Base-by-base conservation (phyloP, 345 rosid species). In the Citrus cavaleriei region DNA sequence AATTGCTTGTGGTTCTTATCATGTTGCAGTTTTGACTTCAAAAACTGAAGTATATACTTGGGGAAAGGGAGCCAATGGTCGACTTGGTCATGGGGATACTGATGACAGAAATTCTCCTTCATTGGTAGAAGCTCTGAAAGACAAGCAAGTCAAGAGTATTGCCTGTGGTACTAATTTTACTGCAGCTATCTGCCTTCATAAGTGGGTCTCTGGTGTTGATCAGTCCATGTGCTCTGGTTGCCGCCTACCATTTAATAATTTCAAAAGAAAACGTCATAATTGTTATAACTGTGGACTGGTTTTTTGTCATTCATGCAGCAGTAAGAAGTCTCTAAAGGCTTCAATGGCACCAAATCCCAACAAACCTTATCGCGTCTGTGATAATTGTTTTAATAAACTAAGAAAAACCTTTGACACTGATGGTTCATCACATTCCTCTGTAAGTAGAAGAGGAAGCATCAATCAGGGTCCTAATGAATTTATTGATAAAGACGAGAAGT, bases 161-260 rank as follows among this genome's bases (percentile, higher is more conserved):
- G 90, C 93, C 58, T 96, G 98, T 84, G 99, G 99, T 77, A 86
- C 95, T 73, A 93, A 90, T 86, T 96, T 94, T 75, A 93, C 98
- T n/a, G 90, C 97, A 78, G 97, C 92, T 79, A 95, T 96, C 77
- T 96, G 99, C 87, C 95, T 96, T 82, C 99, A 94, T 73, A 94
- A 92, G 78, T 94, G 97, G 97, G 96, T 93, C 75, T 94, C 97
- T 34, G 97, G 97, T 78, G 86, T 93, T 82, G 99, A 96, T 82
- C 99, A 94, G 84, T 94, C 97, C 34, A 93, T 94, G 94, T 96
- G 99, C 83, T 96, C 99, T 80, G 99, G 99, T 76, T 96, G 99
- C 81, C 97, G 94, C 68, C 85, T 89, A 76, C 95, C 94, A 54
- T 93, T 96, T 89, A 96, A 84, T 88, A 96, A 84, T 88, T 96